Base-by-base conservation (phyloP, 768 basidiomycete genomes). In the Xanthoconium purpureum region DNA sequence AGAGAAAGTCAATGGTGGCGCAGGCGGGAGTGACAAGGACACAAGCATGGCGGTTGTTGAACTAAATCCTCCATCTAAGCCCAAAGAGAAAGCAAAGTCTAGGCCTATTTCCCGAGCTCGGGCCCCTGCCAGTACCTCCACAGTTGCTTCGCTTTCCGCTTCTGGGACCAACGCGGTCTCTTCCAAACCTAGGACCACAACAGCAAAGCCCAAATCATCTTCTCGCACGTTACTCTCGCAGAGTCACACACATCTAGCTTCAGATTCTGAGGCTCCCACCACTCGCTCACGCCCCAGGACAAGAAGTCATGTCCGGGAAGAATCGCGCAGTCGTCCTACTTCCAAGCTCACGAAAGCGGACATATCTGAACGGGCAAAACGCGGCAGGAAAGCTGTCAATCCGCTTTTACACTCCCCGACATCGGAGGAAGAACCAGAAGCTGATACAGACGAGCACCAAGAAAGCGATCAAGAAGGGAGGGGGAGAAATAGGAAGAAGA, bases 401-500 rank as follows among this genome's bases (percentile, higher is more conserved):
- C 38, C n/a, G 6, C 12, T 12, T 12, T 39, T 60, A 33, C 50
- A 47, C 33, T 18, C 40, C n/a, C 24, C 52, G 14, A n/a, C 47
- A 20, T 58, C 65, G 5, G 59, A 59, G 20, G 59, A 49, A 47
- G 60, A 60, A 35, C 43, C 8, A 6, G 59, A 54, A 32, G 50
- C 42, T 8, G 58, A 50, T 6, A 37, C 40, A 6, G 58, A 61
- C 3, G 55, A 53, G 1, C n/a, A 56, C 12, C 50, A 38, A n/a
- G 60, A 52, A 3, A 66, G 59, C 2, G 63, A 62, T 4, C 50
- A 32, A 8, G 62, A 57, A 33, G 52, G 11, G 50, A 52, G 66
- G 13, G 69, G 68, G 13, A 61, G 69, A 11, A 62, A 52, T 5
- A 59, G 66, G 47, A 71, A 71, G 70, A 73, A 51, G 60, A 71